Evolutionary conservation across 345 rosid genomes (phyloP), one percentile per base, ranked within the genome.

Genomic region (Anacardium occidentale): DNA sequence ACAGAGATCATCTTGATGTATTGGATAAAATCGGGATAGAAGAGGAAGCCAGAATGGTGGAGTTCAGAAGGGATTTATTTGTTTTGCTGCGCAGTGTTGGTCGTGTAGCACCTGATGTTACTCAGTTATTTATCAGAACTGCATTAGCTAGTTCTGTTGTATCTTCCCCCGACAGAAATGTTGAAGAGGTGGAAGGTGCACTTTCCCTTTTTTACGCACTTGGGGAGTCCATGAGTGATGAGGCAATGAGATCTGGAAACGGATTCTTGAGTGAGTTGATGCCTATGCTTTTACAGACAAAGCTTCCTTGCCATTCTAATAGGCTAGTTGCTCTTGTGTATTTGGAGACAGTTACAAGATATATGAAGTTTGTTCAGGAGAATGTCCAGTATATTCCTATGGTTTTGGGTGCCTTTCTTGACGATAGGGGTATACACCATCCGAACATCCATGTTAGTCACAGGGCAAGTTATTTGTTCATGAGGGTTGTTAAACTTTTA

Each of bases 181-280:
- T 89, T 26, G 99, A 95, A 86, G 89, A 92, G 78, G 97, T 92
- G 68, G 99, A 95, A 85, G 99, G 91, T 65, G 94, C 98, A 7
- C 91, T 95, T 79, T 89, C 99, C 50, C 97, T 95, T 76, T 82
- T 95, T 69, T 87, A 87, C 79, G 93, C 99, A 13, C 75, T 90
- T 67, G 97, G 99, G 67, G 98, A 95, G 84, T 83, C 98, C 24
- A 76, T 88, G 80, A 85, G 81, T n/a, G 98, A 90, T 34, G 97
- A 87, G 77, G 85, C 88, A 62, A 75, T 92, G 86, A 90, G 81
- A 80, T 44, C 82, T 32, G 94, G 96, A 63, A 76, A 79, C 71
- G 95, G 95, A 59, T 80, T 80, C 66, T 74, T 92, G 87, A 80
- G 84, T 66, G 94, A 89, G 70, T 73, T 95, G 79, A 85, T 92